Conservation (phyloP, 73 alveolate species). For the Symbiodinium pilosum region DNA sequence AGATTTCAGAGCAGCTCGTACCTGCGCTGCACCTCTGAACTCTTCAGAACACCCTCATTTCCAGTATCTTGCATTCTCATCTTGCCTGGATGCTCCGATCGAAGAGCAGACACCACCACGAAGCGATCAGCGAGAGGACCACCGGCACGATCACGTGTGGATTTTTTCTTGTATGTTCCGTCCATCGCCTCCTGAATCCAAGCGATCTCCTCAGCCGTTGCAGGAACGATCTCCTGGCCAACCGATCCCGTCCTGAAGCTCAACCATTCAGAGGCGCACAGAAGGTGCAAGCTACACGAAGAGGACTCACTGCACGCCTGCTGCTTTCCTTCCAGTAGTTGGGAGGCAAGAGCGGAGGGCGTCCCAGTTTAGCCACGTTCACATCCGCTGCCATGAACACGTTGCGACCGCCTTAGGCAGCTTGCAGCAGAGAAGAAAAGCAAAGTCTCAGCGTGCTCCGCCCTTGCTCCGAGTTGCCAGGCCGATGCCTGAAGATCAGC, state of each 20-base stretch:
- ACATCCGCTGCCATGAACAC: slow-evolving; percentile 30
- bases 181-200: slow-evolving; percentile 34
- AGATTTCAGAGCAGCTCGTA: no score
- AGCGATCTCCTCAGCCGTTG: slow-evolving; percentile 10
- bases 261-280: not conserved
- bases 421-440: not conserved
- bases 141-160: slow-evolving; percentile 8
- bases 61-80: not conserved
- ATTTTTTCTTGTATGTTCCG: slow-evolving; percentile 11
- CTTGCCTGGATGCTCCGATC: slow-evolving; percentile 14
- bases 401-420: not conserved
- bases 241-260: slow-evolving; percentile 16
- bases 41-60: no score
- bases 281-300: not conserved
- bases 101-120: not conserved
- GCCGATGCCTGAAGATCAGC: slow-evolving; percentile 25
- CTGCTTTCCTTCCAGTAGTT: not conserved
- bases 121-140: slow-evolving; percentile 25
- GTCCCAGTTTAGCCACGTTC: not conserved
- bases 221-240: not conserved
- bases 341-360: not conserved
- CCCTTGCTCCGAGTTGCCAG: not conserved
- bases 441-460: not conserved
- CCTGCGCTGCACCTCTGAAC: no score
- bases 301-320: not conserved